Evolutionary conservation across 768 basidiomycete genomes (phyloP), one percentile per base, ranked within the genome.

Genomic region (Chalciporus sphaerocephalus): DNA sequence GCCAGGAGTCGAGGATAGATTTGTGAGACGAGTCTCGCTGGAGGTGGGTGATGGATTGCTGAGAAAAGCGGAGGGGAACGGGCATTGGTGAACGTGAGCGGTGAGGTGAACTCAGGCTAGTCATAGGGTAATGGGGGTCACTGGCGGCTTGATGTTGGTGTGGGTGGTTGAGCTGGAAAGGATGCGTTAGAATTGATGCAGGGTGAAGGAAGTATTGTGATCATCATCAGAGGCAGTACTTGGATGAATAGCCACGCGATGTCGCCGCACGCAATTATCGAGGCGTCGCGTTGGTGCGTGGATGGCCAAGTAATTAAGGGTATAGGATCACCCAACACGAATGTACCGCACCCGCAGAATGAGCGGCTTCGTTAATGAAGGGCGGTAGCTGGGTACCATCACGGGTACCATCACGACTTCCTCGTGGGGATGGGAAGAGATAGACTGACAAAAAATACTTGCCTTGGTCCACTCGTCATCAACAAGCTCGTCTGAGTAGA

Each of bases 401-500:
- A n/a, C n/a, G 28, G 28, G 30, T 32, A 32, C 13, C 30, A 15
- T 32, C 30, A 17, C 25, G 42, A 13, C 30, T 44, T 55, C 40
- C 23, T 36, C 46, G 50, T 48, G 54, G 54, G 52, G 50, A 23
- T 16, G 21, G 28, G 9, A 27, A 34, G 33, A 17, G 15, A 27
- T 18, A 3, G 27, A 22, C 12, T 38, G 6, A 23, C 15, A n/a
- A 15, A 8, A 5, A 43, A 34, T 4, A 53, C 60, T 51, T 24
- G 46, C 62, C 62, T 58, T 57, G 2, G 55, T 57, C 60, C 60
- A 55, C 18, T 46, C 60, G 20, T 34, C 52, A 20, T 54, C 53
- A 21, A 46, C 51, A 25, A 40, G 23, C 36, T 55, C 48, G 30
- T 41, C 54, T 17, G 34, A 43, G 11, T 25, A n/a, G 30, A 32